Conservation (phyloP, 805 yeast genomes). For the Kregervanrija fluxuum region DNA sequence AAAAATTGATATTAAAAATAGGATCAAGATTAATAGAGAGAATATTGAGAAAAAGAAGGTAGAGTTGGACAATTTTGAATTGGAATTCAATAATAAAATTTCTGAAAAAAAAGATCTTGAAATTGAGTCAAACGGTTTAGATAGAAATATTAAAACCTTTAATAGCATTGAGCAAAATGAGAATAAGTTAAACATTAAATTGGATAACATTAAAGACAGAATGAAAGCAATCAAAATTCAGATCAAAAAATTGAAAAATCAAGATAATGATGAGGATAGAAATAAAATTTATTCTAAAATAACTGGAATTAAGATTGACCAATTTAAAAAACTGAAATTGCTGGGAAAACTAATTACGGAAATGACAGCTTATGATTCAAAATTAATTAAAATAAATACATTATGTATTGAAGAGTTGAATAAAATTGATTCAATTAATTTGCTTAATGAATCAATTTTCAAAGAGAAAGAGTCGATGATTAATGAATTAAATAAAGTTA, state of each 20-base stretch:
- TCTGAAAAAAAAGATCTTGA: background rate
- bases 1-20: constrained; percentile 11
- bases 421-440: constrained; percentile 18
- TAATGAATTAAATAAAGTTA: constrained; percentile 10
- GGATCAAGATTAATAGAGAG: constrained; percentile 14
- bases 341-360: constrained; percentile 2
- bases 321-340: background rate
- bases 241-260: constrained; percentile 1
- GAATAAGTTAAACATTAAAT: constrained; percentile 1
- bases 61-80: background rate
- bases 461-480: constrained; percentile 21
- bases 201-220: constrained; percentile 1
- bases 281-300: background rate
- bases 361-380: constrained; percentile 24
- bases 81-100: background rate
- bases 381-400: constrained; percentile 16
- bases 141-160: constrained; percentile 1
- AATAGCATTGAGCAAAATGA: background rate
- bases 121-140: background rate
- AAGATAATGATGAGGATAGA: background rate
- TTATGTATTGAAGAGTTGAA: constrained; percentile 33
- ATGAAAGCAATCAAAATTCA: background rate
- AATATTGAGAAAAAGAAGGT: constrained; percentile 2
- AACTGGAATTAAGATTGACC: background rate
- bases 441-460: constrained; percentile 24